Evolutionary conservation across 805 yeast species (phyloP).

Genomic region (Lipomyces yamanashiensis): DNA sequence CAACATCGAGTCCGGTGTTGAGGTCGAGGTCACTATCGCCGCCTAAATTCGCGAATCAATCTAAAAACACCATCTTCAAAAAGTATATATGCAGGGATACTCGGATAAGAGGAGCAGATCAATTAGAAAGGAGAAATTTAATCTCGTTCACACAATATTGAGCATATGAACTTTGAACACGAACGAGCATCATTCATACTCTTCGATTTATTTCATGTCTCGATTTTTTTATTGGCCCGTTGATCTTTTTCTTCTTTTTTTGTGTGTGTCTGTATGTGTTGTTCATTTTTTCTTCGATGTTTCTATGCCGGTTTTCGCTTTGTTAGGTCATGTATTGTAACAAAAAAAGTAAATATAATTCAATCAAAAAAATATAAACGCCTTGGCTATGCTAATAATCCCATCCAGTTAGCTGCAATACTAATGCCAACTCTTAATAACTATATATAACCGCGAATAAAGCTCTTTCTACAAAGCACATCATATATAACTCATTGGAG

Average conservation of each 20-base stretch:
- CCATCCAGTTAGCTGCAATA: neutral
- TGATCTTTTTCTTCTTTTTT: neutral
- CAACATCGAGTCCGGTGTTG: slow-evolving; percentile 99
- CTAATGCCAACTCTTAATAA: neutral
- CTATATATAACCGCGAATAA: neutral
- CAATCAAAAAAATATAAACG: slow-evolving; percentile 5
- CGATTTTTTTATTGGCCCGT: neutral
- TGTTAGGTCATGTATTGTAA: slow-evolving; percentile 7
- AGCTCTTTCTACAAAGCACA: neutral
- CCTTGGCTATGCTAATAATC: neutral
- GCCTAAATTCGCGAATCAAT: slow-evolving; percentile 24
- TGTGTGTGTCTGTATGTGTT: slow-evolving; percentile 3
- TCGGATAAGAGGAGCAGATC: neutral
- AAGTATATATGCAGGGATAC: slow-evolving; percentile 5
- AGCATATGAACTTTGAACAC: too few relatives aligned
- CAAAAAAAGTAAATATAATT: slow-evolving; percentile 10
- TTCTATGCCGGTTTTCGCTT: neutral
- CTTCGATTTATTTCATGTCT: neutral
- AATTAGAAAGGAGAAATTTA: neutral
- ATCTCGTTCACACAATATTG: neutral
- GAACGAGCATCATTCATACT: neutral
- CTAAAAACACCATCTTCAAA: neutral
- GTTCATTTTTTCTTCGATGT: slow-evolving; percentile 1
- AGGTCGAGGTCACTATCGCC: slow-evolving; percentile 55
- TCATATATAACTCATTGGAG: slow-evolving; percentile 54